Evolutionary conservation across 768 basidiomycete genomes (phyloP), one percentile per base, ranked within the genome.

Genomic region (Crassisporium funariophilum): DNA sequence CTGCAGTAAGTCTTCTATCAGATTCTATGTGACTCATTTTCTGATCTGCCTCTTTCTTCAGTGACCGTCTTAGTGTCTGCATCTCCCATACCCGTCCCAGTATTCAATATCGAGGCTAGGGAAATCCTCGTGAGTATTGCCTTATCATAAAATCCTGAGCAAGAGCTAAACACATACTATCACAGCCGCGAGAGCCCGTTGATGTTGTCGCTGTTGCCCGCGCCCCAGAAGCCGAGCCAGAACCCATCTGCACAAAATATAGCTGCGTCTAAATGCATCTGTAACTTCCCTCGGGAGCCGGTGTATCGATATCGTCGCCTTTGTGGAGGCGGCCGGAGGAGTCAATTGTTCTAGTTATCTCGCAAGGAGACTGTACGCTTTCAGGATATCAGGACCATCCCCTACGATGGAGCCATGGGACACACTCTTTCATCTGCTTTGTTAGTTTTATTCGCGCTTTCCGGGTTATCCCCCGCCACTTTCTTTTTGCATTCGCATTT

Each of bases 61-160:
- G 47, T 52, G 47, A 49, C 54, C 39, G 10, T 44, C 31, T 41
- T 52, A 16, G 54, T 56, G 47, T 52, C 54, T 49, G 47, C 54
- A 37, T 46, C 54, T 8, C 54, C 54, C 27, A 35, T 56, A 22
- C 54, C 54, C 2, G 39, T 40, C 20, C 22, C 54, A 24, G 40
- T 36, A 17, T n/a, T n/a, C n/a, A 27, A 46, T 11, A 17, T 52
- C 19, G 54, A 51, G 33, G 54, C 43, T 16, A 24, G 34, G 35
- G 35, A 37, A 10, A 27, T 34, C 33, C 27, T 54, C 16, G 53
- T 54, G 21, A 35, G 53, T 44, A 35, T n/a, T 35, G 11, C n/a
- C 2, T 15, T 20, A 3, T 13, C 10, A 7, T 9, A 25, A n/a
- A 13, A 9, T 21, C 6, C 2, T 6, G 3, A 1, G 38, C 23